These are phyloP conservation scores for Yamadazyma oceani DNA, from an alignment of 1,139 yeast genomes.

Conservation along the genomic window DNA sequence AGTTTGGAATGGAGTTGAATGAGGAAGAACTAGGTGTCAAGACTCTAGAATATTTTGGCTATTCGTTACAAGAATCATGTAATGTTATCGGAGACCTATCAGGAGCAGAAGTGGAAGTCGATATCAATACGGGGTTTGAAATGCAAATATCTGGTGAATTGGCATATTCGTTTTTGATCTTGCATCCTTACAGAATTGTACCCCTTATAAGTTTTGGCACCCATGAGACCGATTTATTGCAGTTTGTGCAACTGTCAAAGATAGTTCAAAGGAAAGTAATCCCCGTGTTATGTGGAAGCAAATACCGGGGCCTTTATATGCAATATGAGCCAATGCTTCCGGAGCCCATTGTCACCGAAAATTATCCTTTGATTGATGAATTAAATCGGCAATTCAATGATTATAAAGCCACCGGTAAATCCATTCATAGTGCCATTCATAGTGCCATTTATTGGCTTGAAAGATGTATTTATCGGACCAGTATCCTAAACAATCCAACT, in stretches of 20 bases:
- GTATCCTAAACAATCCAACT: neutral
- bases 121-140: conserved; percentile 8
- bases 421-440: neutral
- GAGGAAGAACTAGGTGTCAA: too few relatives aligned
- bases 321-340: too few relatives aligned
- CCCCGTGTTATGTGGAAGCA: too few relatives aligned
- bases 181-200: conserved; percentile 28
- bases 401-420: neutral
- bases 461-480: neutral
- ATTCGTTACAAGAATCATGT: neutral
- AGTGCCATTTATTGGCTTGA: neutral
- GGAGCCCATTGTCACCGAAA: too few relatives aligned
- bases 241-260: neutral
- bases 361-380: too few relatives aligned
- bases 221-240: neutral
- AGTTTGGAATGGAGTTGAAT: too few relatives aligned
- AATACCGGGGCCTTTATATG: too few relatives aligned
- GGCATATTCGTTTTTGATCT: conserved; percentile 26
- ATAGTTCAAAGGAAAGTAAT: too few relatives aligned
- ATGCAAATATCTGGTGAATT: conserved; percentile 21
- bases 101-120: neutral
- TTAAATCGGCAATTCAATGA: too few relatives aligned
- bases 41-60: neutral
- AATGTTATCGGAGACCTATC: neutral
- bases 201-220: conserved; percentile 18